Percentiles rank a stretch among this genome's conserved stretches.
phyloP scores from a whole-genome alignment of 306 rosid genomes.

The Oemleria cerasiformis region DNA sequence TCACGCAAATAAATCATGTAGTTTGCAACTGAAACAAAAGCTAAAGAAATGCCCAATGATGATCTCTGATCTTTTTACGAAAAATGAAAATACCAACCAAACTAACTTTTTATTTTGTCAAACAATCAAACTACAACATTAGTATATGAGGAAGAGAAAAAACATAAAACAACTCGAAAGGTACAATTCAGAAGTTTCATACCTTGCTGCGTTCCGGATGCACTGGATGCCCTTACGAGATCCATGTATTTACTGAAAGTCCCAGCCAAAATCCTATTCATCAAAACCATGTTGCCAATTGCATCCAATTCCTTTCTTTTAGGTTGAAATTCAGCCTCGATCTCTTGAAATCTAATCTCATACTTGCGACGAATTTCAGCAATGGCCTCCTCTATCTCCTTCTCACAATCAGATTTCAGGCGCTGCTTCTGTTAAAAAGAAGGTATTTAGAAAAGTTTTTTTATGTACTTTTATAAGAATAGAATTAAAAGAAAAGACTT shows the following conservation, averaged over 20 bases:
- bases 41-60: neutral
- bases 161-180: neutral
- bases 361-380: conserved; percentile 51
- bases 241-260: conserved; percentile 57
- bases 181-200: conserved; percentile 11
- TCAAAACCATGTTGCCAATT: conserved; percentile 31
- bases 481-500: conserved; percentile 9
- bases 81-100: neutral
- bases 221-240: conserved; percentile 25
- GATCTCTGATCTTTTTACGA: neutral
- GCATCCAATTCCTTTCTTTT: conserved; percentile 41
- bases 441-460: conserved; percentile 7
- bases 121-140: neutral
- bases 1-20: neutral
- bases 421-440: conserved; percentile 57
- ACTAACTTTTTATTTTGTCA: neutral
- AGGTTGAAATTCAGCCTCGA: conserved; percentile 36
- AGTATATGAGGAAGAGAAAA: neutral
- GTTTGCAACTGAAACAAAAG: neutral
- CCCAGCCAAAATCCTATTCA: conserved; percentile 52
- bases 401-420: conserved; percentile 49
- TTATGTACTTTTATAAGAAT: neutral
- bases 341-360: conserved; percentile 43
- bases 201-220: conserved; percentile 56
- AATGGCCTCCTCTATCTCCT: conserved; percentile 47